Conservation (phyloP, 2,329 filamentous ascomycete genomes). For the Fusarium neocosmosporiellum region DNA sequence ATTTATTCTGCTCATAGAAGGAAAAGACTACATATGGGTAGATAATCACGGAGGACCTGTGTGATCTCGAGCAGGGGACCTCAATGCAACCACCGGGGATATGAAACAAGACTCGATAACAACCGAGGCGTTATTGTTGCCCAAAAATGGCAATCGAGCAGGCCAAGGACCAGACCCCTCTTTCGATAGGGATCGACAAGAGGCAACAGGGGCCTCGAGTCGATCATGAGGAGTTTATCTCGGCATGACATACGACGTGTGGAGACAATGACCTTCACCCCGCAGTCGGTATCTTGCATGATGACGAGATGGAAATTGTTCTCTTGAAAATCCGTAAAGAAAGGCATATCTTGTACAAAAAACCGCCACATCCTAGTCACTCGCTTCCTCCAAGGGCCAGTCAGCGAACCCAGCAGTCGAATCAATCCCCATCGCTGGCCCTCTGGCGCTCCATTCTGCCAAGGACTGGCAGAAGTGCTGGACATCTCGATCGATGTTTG, state of each 20-base stretch:
- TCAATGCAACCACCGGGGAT: background rate
- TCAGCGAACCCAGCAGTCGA: background rate
- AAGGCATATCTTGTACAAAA: background rate
- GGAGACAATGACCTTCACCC: background rate
- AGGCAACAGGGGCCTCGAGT: background rate
- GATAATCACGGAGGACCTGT: background rate
- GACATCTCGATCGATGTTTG: background rate
- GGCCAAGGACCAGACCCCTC: background rate
- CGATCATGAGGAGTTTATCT: conserved; percentile 3
- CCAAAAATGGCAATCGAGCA: background rate
- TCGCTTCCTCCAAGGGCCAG: background rate
- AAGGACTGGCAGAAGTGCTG: background rate
- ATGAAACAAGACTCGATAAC: background rate
- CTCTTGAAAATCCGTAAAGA: background rate
- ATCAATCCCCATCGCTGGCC: background rate
- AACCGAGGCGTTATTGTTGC: background rate
- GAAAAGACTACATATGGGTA: background rate
- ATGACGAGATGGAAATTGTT: background rate
- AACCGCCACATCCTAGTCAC: background rate
- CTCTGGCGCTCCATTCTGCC: background rate
- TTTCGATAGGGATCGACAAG: background rate
- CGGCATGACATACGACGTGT: background rate
- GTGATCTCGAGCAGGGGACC: background rate
- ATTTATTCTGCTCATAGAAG: background rate
- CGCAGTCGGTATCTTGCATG: background rate